A percentile compares a stretch with the other conserved stretches of the same genome.
These are phyloP conservation scores for Fraxinus albicans DNA, from an alignment of 305 asterid species.

Conservation along the genomic window DNA sequence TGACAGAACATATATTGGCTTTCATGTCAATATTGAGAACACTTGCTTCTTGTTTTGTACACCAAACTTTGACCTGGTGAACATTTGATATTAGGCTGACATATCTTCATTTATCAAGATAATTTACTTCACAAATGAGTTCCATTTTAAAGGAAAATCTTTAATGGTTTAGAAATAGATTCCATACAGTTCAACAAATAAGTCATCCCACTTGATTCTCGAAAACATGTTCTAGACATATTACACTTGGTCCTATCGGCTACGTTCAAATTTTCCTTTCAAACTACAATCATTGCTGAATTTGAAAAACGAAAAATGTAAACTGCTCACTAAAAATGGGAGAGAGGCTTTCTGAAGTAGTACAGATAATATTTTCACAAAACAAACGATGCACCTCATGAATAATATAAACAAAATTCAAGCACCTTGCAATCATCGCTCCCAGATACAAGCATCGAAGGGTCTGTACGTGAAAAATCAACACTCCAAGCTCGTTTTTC, in stretches of 20 bases:
- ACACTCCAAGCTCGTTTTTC: constrained; percentile 97
- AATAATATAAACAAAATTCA: not conserved
- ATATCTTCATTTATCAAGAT: not conserved
- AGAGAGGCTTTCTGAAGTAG: not conserved
- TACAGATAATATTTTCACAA: not conserved
- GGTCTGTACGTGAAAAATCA: constrained; percentile 78
- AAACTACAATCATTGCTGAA: not conserved
- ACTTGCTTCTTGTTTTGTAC: constrained; percentile 86
- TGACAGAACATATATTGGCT: constrained; percentile 89
- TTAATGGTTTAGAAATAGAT: not conserved
- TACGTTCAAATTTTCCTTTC: not conserved
- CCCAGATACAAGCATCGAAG: constrained; percentile 89
- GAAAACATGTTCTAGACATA: not conserved
- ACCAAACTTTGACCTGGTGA: constrained; percentile 85
- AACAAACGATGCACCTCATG: not conserved
- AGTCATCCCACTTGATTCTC: not conserved
- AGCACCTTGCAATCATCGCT: constrained; percentile 95
- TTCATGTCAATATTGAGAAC: constrained; percentile 84
- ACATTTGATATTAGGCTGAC: constrained; percentile 15
- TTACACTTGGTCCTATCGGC: not conserved
- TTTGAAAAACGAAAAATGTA: not conserved
- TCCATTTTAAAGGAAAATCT: not conserved
- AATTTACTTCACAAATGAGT: not conserved
- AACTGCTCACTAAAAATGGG: not conserved
- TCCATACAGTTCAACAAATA: not conserved